Percentiles rank a stretch among this genome's conserved stretches.
These are phyloP conservation scores for Tetracladium setigerum DNA, from an alignment of 495 filamentous ascomycete species.

Conservation along the genomic window DNA sequence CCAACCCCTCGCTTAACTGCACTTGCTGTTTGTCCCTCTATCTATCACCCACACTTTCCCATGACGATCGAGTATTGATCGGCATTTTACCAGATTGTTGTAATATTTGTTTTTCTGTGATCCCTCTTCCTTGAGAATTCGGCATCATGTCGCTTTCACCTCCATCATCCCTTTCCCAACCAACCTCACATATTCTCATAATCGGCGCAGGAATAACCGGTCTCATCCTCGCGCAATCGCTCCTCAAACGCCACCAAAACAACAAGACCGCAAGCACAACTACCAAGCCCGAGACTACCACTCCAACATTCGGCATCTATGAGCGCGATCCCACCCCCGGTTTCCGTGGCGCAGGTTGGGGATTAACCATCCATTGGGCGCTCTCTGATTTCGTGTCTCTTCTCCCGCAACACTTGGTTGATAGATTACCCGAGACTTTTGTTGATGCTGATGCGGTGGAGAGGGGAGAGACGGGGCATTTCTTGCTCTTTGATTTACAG, in stretches of 20 bases:
- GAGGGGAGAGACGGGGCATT: conserved; percentile 23
- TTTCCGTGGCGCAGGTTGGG: conserved; percentile 43
- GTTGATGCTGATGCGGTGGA: conserved; percentile 29
- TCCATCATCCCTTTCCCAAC: no score
- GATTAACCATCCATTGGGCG: conserved; percentile 44
- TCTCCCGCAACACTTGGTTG: conserved; percentile 27
- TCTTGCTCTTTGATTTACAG: conserved; percentile 33
- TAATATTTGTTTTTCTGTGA: no score
- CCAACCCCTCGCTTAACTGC: no score
- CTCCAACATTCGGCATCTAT: conserved; percentile 37
- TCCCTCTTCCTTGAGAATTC: no score
- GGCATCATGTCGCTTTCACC: no score
- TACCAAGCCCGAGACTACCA: no score
- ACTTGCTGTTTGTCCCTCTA: no score
- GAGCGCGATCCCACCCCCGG: conserved; percentile 42
- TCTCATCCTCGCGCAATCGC: conserved; percentile 44
- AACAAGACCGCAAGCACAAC: no score
- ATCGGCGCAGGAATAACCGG: conserved; percentile 48
- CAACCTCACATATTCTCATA: conserved; percentile 27
- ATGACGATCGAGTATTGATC: no score
- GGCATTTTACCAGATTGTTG: no score
- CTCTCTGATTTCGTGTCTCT: conserved; percentile 27
- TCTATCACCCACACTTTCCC: no score
- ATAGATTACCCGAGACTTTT: conserved; percentile 29
- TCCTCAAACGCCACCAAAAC: conserved; percentile 26